Evolutionary conservation across 83 land plant genomes (phyloP), one percentile per base, ranked within the genome.

Genomic region (Picea abies): DNA sequence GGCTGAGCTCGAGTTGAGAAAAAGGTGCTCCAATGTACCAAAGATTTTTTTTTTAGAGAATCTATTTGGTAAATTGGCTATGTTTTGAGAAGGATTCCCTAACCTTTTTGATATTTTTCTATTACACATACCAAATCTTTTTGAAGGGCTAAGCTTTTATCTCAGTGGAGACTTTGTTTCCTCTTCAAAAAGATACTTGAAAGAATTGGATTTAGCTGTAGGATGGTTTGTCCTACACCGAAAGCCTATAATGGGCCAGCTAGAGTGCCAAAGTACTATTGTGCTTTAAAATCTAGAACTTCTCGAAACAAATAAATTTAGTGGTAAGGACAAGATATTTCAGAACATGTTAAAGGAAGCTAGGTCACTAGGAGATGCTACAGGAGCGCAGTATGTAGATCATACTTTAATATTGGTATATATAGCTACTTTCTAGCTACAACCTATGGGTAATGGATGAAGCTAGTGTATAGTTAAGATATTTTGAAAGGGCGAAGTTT

Each of bases 61-160:
- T 49, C 10, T 7, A 49, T 11, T 9, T 49, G 52, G 52, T 49
- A 49, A 49, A 49, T 49, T 49, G 52, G 52, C 10, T 8, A 49
- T 49, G 52, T 49, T 49, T 49, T 49, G 52, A 49, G 11, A 2
- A 49, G 10, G 11, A 49, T 1, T 49, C 9, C 52, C 52, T 2
- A 49, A 78, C 22, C 26, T 20, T 82, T 79, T 39, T 32, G 32
- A 19, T 22, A 3, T 10, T 17, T 77, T 83, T 9, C 37, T 7
- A 25, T 79, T 79, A 9, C 87, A 96, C 97, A 90, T 70, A 56
- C 89, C 93, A 26, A 87, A 84, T 83, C 87, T 96, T 20, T 92
- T 94, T 80, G 47, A 79, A 41, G 91, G 90, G 12, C 67, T 94
- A 70, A 60, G 19, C 25, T 96, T 96, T 79, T 86, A 91, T 80